Base-by-base conservation (phyloP, 495 filamentous ascomycete genomes). In the Penicillium verhagenii region DNA sequence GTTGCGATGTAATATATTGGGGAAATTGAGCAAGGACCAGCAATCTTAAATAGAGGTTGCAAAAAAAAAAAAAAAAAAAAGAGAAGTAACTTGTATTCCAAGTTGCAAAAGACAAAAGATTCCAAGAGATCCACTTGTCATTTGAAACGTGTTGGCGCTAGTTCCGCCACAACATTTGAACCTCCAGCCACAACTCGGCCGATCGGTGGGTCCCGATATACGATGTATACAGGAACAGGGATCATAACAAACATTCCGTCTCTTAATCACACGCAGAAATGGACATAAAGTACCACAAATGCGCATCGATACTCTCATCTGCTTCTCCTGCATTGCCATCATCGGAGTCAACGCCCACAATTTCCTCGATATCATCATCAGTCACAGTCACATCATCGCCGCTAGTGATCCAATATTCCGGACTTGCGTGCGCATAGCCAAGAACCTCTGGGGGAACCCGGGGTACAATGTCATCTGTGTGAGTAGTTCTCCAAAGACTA, bases 381-480 rank as follows among this genome's bases (percentile, higher is more conserved):
- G 74, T 75, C 24, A 77, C 72, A 1, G 65, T 52, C 24, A 64
- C 67, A 23, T 62, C 52, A 31, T 77, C 72, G 4, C 53, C 75
- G 5, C 59, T 74, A 16, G 68, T 71, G 47, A 85, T 78, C 70
- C 78, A 91, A 68, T 84, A 90, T 71, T 92, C 89, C 0, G 87
- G 87, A 43, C 76, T 82, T 6, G 80, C 73, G 60, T 91, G 88
- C 33, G 70, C 68, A 68, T 76, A 91, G 16, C 80, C 82, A 21
- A 81, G 51, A 11, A 68, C 6, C 23, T 73, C 57, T 2, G 84
- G 85, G 1, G 88, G 87, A 20, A 89, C 64, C 3, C 79, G 73
- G 2, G 89, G 85, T 1, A 91, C 80, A 1, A 83, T 78, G 67
- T 92, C 89, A 59, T 86, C 73, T 13, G 64, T 60, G 62, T 91